A percentile compares a stretch with the other conserved stretches of the same genome.
These are phyloP conservation scores for Zasmidium angulare DNA, from an alignment of 2,329 filamentous ascomycete species.

Conservation along the genomic window DNA sequence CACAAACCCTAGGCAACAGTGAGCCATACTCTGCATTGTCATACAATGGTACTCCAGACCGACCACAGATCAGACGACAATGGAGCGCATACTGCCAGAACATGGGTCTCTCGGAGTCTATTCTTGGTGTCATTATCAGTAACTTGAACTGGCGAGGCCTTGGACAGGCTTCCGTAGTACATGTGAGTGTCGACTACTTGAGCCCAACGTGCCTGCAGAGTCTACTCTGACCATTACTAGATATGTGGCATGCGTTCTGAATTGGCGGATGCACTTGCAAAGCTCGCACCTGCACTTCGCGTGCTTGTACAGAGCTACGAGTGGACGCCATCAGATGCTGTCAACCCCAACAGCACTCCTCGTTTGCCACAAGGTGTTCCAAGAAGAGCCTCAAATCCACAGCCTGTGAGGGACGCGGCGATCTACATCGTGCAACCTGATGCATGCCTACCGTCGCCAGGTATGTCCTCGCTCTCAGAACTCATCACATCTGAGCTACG, in stretches of 20 bases:
- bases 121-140: not conserved
- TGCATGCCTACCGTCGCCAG: not conserved
- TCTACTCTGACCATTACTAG: not conserved
- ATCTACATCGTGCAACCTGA: conserved; percentile 1
- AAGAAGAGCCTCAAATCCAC: not conserved
- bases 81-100: not conserved
- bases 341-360: not conserved
- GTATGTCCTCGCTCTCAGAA: too few species aligned
- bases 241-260: not conserved
- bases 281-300: not conserved
- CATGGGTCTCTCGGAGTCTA: not conserved
- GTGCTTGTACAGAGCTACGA: not conserved
- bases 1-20: not conserved
- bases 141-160: not conserved
- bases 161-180: not conserved
- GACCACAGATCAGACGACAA: not conserved
- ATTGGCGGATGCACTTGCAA: not conserved
- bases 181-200: not conserved
- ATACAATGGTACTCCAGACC: not conserved
- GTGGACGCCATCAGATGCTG: not conserved
- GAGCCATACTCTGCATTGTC: not conserved
- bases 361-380: not conserved
- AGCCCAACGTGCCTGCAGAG: not conserved
- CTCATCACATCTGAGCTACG: not conserved
- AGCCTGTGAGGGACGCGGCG: conserved; percentile 2